Evolutionary conservation across 805 yeast genomes (phyloP).

Genomic region (Cyberlindnera mycetangii): DNA sequence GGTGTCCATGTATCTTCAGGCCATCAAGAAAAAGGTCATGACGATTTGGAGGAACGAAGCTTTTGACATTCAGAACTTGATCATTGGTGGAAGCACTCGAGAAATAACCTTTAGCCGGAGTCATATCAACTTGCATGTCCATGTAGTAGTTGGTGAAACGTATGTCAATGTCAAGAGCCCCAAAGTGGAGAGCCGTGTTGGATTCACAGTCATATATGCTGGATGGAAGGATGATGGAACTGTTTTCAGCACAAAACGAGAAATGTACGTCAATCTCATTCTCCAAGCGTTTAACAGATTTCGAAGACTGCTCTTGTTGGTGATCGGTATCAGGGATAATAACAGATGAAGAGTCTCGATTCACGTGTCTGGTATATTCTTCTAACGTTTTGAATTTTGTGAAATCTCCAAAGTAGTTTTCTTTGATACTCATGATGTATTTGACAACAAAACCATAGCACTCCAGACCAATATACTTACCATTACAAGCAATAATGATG

Average conservation of each 20-base stretch:
- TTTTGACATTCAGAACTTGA: slow-evolving; percentile 15
- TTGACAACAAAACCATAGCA: slow-evolving; percentile 78
- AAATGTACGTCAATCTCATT: slow-evolving; percentile 80
- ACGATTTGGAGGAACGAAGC: slow-evolving; percentile 9
- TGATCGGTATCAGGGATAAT: not conserved
- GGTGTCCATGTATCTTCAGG: slow-evolving; percentile 72
- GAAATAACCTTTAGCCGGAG: slow-evolving; percentile 47
- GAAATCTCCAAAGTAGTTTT: slow-evolving; percentile 87
- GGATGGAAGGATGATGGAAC: slow-evolving; percentile 71
- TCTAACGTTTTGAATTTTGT: slow-evolving; percentile 83
- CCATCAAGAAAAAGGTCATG: slow-evolving; percentile 54
- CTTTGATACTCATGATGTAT: slow-evolving; percentile 71
- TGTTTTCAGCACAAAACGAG: slow-evolving; percentile 65
- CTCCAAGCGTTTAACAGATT: slow-evolving; percentile 41
- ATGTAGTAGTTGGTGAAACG: slow-evolving; percentile 88
- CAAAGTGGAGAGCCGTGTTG: slow-evolving; percentile 60
- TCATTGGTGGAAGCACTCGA: slow-evolving; percentile 14
- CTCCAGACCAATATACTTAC: slow-evolving; percentile 64
- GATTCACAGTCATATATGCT: slow-evolving; percentile 63
- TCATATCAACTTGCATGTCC: slow-evolving; percentile 79
- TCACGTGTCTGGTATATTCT: slow-evolving; percentile 54
- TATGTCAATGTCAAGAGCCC: slow-evolving; percentile 70
- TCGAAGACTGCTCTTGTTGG: not conserved
- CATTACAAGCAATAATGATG: slow-evolving; percentile 58
- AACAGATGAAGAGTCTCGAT: not conserved